Conservation (phyloP, 1,284 basidiomycete species). For the Cryptococcus floricola region DNA sequence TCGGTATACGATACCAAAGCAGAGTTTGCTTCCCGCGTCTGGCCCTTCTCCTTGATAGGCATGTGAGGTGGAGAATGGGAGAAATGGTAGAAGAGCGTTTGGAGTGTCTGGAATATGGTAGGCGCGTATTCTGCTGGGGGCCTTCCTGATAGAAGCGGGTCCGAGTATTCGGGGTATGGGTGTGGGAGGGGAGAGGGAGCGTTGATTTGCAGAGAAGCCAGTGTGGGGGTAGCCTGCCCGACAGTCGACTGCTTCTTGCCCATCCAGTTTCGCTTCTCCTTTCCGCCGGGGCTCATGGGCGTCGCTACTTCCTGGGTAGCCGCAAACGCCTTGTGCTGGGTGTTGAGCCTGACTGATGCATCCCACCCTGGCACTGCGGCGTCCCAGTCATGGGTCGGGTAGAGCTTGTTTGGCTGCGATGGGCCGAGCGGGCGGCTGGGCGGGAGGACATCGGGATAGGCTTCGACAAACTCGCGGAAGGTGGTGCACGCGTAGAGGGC, state of each 20-base stretch:
- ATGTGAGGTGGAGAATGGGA: constrained; percentile 43
- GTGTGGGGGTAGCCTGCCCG: constrained; percentile 2
- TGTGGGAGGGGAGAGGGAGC: constrained; percentile 7
- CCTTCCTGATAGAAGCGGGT: neutral
- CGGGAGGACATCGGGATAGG: constrained; percentile 51
- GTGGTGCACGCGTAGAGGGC: constrained; percentile 86
- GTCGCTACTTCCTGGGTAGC: neutral
- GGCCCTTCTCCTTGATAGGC: constrained; percentile 36
- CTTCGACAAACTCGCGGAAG: constrained; percentile 69
- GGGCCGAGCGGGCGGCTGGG: constrained; percentile 44
- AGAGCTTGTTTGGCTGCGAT: constrained; percentile 17
- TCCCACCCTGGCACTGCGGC: constrained; percentile 3
- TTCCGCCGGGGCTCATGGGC: constrained; percentile 13
- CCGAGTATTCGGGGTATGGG: neutral
- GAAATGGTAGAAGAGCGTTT: constrained; percentile 82
- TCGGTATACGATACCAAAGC: constrained; percentile 1
- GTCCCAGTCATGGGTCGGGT: neutral
- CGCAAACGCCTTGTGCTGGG: neutral
- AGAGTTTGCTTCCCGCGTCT: constrained; percentile 16
- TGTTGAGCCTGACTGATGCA: constrained; percentile 13
- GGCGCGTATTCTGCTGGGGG: constrained; percentile 55
- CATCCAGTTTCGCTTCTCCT: constrained; percentile 9
- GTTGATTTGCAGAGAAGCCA: constrained; percentile 5
- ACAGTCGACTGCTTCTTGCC: constrained; percentile 18
- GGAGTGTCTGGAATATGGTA: constrained; percentile 81